A percentile compares a stretch with the other conserved stretches of the same genome.
phyloP scores from a whole-genome alignment of 139 green algal genomes.

The Closterium sp. region DNA sequence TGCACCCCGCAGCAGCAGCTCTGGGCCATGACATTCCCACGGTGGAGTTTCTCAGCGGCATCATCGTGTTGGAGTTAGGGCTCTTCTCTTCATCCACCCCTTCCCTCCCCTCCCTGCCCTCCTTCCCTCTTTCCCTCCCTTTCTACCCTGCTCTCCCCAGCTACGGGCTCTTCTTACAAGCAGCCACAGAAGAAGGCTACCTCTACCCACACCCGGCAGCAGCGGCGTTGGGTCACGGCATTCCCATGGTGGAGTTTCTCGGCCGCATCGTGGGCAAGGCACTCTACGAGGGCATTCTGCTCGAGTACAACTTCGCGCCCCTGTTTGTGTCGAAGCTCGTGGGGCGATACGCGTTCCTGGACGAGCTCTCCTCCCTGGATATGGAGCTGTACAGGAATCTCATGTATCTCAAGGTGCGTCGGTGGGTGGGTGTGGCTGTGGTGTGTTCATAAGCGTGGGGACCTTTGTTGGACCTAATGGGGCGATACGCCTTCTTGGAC shows the following conservation, averaged over 20 bases:
- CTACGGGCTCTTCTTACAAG: slow-evolving; percentile 69
- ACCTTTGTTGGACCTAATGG: slow-evolving; percentile 71
- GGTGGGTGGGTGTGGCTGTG: too few relatives aligned
- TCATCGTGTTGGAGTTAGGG: too few relatives aligned
- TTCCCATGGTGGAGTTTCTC: slow-evolving; percentile 72
- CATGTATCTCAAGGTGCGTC: slow-evolving; percentile 48
- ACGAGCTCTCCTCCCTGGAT: slow-evolving; percentile 87
- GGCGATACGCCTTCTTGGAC: slow-evolving; percentile 64
- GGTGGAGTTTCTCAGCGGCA: slow-evolving; percentile 72
- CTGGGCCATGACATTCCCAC: slow-evolving; percentile 56
- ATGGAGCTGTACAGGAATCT: slow-evolving; percentile 80
- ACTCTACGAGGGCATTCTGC: slow-evolving; percentile 81
- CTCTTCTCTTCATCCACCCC: too few relatives aligned
- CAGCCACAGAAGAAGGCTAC: slow-evolving; percentile 67
- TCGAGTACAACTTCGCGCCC: slow-evolving; percentile 81
- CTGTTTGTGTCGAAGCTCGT: slow-evolving; percentile 82
- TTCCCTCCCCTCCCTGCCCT: too few relatives aligned
- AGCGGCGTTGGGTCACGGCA: slow-evolving; percentile 50
- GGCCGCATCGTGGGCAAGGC: slow-evolving; percentile 62
- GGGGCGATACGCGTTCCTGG: slow-evolving; percentile 62
- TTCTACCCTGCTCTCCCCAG: neutral
- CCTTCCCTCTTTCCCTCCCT: neutral
- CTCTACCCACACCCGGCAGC: slow-evolving; percentile 79
- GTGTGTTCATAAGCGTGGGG: too few relatives aligned
- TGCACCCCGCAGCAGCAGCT: slow-evolving; percentile 58